phyloP scores from a whole-genome alignment of 176 grass and related monocot genomes.

The Tillandsia fasciculata region DNA sequence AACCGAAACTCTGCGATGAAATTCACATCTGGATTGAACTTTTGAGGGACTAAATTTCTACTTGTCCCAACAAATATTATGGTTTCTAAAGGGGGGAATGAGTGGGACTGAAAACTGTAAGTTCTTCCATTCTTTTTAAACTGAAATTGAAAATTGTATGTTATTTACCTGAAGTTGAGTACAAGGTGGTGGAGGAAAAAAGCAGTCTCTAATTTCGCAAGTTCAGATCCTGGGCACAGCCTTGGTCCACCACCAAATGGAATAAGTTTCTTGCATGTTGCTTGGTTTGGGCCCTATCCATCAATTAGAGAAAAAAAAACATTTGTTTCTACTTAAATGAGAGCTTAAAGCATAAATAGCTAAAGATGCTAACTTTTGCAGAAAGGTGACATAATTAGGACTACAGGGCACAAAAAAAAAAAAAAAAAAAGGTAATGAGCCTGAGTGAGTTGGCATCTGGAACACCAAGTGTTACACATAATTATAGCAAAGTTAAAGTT shows the following conservation, averaged over 20 bases:
- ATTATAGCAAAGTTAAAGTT: conserved; percentile 40
- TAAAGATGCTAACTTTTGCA: conserved; percentile 30
- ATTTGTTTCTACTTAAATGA: conserved; percentile 11
- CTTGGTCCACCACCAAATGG: conserved; percentile 73
- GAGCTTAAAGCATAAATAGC: conserved; percentile 19
- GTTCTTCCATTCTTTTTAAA: background rate
- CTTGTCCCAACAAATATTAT: too few species aligned
- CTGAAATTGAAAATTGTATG: background rate
- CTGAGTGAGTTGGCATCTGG: conserved; percentile 29
- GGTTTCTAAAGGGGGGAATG: too few species aligned
- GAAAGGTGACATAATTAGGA: conserved; percentile 38
- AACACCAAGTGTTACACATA: conserved; percentile 30
- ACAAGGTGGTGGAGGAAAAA: conserved; percentile 88
- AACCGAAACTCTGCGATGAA: too few species aligned
- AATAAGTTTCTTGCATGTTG: conserved; percentile 63
- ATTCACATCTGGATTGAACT: too few species aligned
- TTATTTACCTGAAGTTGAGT: conserved; percentile 68
- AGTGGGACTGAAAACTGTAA: background rate
- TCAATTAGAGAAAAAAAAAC: conserved; percentile 7
- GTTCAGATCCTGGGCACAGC: conserved; percentile 86
- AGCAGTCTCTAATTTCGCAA: conserved; percentile 80
- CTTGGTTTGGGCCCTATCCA: conserved; percentile 45
- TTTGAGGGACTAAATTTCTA: too few species aligned
- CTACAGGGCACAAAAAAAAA: background rate
- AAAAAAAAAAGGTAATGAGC: conserved; percentile 17